Evolutionary conservation across 2,329 filamentous ascomycete genomes (phyloP).

Genomic region (Phialophora chinensis): DNA sequence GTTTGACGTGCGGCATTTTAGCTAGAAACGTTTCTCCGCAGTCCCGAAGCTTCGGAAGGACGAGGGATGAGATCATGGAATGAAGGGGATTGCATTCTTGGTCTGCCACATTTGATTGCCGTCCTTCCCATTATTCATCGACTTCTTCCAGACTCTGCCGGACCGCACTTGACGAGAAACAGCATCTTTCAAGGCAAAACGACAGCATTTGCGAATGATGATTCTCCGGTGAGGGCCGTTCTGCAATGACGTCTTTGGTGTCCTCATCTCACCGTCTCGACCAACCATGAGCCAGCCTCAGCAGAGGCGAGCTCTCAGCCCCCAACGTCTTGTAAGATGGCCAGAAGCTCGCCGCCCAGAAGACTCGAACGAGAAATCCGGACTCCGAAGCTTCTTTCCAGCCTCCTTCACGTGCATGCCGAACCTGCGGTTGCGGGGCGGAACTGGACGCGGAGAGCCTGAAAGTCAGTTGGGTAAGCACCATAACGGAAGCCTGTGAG

Average conservation of each 20-base stretch:
- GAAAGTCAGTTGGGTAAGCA: conserved; percentile 17
- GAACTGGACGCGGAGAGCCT: conserved; percentile 17
- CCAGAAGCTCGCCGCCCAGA: conserved; percentile 4
- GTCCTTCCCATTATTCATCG: not conserved
- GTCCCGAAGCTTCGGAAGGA: not conserved
- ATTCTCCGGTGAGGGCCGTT: not conserved
- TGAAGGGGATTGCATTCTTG: not conserved
- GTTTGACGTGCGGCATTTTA: not conserved
- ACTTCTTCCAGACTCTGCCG: not conserved
- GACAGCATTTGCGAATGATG: not conserved
- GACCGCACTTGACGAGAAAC: not conserved
- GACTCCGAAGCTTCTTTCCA: conserved; percentile 17
- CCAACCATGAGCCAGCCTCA: conserved; percentile 3
- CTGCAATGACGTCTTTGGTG: not conserved
- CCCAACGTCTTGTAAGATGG: conserved; percentile 6
- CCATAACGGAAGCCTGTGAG: conserved; percentile 2
- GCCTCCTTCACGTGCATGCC: conserved; percentile 15
- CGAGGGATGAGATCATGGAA: conserved; percentile 1
- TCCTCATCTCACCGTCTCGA: not conserved
- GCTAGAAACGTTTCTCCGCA: not conserved
- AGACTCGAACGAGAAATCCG: conserved; percentile 13
- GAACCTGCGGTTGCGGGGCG: conserved; percentile 7
- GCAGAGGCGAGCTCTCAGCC: conserved; percentile 1
- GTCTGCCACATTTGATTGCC: not conserved
- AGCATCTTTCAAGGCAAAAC: not conserved